Evolutionary conservation across 257 asterid species (phyloP), one percentile per base, ranked within the genome.

Genomic region (Vinca minor): DNA sequence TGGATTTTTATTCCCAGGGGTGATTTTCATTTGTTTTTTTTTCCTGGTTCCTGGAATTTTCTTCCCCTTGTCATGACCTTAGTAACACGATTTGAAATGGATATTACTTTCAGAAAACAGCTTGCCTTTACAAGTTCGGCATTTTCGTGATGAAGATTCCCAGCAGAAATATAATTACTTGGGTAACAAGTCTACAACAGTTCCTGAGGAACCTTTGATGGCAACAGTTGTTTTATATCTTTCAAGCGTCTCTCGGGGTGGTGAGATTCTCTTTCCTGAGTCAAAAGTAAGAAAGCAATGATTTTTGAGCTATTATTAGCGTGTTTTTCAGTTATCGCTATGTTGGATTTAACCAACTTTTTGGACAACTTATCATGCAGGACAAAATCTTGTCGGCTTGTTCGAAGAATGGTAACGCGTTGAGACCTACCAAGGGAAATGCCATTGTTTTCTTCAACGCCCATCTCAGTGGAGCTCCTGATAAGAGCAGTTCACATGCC

Each of bases 1-100:
- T 91, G 98, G 95, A 91, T 94, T 69, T 86, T 88, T 76, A 83
- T 91, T 61, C 98, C 96, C 26, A 75, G 74, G 81, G 93, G 96
- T 91, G 65, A 41, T 60, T 68, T 38, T 49, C 44, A 61, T 56
- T 71, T 45, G 28, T 44, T 31, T 15, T 36, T 39, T 47, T 59
- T 47, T 59, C 18, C 42, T 47, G 34, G 31, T 45, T 59, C 20
- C 56, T 53, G n/a, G 9, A 62, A 20, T 28, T 66, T 20, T 72
- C 25, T 45, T 61, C 62, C n/a, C 67, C 39, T 23, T 59, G 29
- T 59, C 45, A 60, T 59, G 48, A 42, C 39, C 53, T 63, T 44
- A 21, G 44, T 8, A 47, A 36, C 56, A 54, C 38, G 29, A 26
- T 10, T 38, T 32, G 29, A n/a, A n/a, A n/a, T 39, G 10, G 21